Percentiles rank a stretch among this genome's conserved stretches.
phyloP scores from a whole-genome alignment of 257 asterid species.

The Solanum tarijense region DNA sequence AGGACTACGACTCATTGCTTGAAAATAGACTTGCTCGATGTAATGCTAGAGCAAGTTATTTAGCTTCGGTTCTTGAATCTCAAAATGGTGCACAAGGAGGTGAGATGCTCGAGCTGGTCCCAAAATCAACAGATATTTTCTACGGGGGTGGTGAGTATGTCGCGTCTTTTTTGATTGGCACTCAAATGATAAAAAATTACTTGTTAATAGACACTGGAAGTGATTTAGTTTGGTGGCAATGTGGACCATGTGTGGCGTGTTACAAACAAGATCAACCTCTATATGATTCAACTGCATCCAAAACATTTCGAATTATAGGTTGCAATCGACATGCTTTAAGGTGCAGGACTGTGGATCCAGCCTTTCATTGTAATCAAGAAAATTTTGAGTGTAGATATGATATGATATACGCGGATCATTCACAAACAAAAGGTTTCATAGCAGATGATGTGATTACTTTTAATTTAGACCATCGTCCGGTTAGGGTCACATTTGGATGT shows the following conservation, averaged over 20 bases:
- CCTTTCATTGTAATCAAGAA: background rate
- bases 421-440: background rate
- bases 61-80: background rate
- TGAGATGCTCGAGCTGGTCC: background rate
- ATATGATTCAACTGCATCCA: background rate
- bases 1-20: background rate
- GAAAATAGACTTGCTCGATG: background rate
- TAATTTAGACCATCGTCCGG: background rate
- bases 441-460: background rate
- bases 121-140: background rate
- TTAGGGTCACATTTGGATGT: background rate
- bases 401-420: background rate
- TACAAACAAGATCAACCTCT: background rate
- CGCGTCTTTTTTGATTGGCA: background rate
- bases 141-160: background rate
- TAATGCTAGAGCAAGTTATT: background rate
- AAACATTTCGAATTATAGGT: background rate
- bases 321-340: background rate
- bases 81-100: background rate
- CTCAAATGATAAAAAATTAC: background rate
- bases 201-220: background rate
- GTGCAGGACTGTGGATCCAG: background rate
- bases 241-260: background rate
- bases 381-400: background rate
- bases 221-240: background rate